These are phyloP conservation scores for Coemansia sp. DNA, from an alignment of 192 early-diverging fungal genomes.

Conservation along the genomic window DNA sequence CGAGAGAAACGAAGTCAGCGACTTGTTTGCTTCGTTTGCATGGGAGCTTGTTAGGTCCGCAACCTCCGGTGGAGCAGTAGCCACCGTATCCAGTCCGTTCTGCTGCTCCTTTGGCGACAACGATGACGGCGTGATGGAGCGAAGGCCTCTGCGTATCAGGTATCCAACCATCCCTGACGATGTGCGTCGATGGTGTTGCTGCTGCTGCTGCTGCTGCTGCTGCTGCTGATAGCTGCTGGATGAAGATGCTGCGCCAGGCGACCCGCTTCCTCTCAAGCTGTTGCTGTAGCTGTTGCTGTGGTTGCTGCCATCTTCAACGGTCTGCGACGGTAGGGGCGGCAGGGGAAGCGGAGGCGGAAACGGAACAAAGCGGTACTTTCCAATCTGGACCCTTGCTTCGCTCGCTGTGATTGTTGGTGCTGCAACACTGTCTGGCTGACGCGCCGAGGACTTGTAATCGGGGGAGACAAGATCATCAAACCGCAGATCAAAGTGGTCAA, in stretches of 20 bases:
- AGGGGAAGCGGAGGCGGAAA: neutral
- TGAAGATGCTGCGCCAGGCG: conserved; percentile 1
- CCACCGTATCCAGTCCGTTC: neutral
- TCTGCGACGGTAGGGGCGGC: neutral
- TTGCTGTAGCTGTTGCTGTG: no score
- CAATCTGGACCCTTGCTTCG: conserved; percentile 15
- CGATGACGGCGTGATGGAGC: conserved; percentile 20
- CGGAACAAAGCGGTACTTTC: conserved; percentile 23
- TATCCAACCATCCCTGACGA: conserved; percentile 48
- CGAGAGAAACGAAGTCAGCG: neutral
- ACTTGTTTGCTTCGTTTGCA: neutral
- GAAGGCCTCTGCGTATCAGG: conserved; percentile 39
- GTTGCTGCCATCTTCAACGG: no score
- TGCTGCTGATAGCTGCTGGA: conserved; percentile 3
- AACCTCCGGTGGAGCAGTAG: conserved; percentile 2
- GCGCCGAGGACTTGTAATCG: conserved; percentile 3
- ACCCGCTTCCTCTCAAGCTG: no score
- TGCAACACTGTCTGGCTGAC: neutral
- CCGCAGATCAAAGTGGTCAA: conserved; percentile 46
- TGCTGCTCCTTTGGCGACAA: conserved; percentile 3
- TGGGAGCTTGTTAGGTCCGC: neutral
- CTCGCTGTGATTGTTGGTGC: neutral
- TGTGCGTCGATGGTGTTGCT: conserved; percentile 30
- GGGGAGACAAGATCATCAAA: conserved; percentile 49
- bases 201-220: conserved; percentile 1